phyloP scores from a whole-genome alignment of 495 filamentous ascomycete genomes.

The Amniculicola lignicola region DNA sequence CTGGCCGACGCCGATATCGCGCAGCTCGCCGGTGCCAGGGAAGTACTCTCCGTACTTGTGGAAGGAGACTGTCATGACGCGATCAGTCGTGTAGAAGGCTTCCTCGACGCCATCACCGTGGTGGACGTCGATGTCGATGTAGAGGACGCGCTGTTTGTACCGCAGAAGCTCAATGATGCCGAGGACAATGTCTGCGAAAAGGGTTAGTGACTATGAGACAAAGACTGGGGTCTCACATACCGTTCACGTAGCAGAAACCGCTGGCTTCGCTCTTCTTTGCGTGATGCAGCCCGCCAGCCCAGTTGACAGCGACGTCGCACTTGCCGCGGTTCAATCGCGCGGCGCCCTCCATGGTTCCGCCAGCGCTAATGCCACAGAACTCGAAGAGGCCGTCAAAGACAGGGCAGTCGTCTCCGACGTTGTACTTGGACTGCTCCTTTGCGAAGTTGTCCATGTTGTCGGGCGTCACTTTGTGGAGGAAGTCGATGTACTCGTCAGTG shows the following conservation, averaged over 20 bases:
- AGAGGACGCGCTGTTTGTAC: slow-evolving; percentile 88
- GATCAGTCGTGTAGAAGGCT: slow-evolving; percentile 94
- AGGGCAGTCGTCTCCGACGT: slow-evolving; percentile 96
- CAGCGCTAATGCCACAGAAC: slow-evolving; percentile 96
- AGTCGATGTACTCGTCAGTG: slow-evolving; percentile 99
- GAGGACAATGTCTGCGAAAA: slow-evolving; percentile 78
- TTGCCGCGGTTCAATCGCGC: slow-evolving; percentile 88
- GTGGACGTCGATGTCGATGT: slow-evolving; percentile 98
- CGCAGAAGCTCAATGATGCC: slow-evolving; percentile 94
- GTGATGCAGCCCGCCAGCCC: slow-evolving; percentile 75
- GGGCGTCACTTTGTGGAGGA: slow-evolving; percentile 90
- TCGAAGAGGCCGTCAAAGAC: slow-evolving; percentile 98
- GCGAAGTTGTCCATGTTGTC: slow-evolving; percentile 96
- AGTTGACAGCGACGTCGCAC: slow-evolving; percentile 96
- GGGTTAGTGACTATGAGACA: slow-evolving; percentile 1
- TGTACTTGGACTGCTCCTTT: slow-evolving; percentile 94
- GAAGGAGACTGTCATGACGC: slow-evolving; percentile 97
- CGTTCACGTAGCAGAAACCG: slow-evolving; percentile 98
- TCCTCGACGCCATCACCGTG: slow-evolving; percentile 98
- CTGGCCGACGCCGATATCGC: slow-evolving; percentile 88
- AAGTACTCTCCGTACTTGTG: slow-evolving; percentile 99
- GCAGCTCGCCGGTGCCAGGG: slow-evolving; percentile 91
- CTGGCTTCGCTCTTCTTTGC: slow-evolving; percentile 96
- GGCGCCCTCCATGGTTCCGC: slow-evolving; percentile 95
- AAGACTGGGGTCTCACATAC: slow-evolving; percentile 48